Evolutionary conservation across 176 grass and related monocot genomes (phyloP), one percentile per base, ranked within the genome.

Genomic region (Aechmea fasciata): DNA sequence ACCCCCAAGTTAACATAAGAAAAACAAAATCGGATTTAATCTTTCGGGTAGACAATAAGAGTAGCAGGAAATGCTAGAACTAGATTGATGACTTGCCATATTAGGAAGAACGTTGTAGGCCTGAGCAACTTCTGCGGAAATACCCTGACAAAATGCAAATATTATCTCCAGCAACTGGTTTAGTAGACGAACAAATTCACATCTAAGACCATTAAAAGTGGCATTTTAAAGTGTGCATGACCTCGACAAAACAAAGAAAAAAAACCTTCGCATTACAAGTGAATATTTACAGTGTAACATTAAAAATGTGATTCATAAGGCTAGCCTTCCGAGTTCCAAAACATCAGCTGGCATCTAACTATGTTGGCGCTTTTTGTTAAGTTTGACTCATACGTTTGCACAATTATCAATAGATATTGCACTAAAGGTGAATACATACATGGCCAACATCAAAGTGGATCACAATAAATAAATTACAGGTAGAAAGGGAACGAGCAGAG

Each of bases 51-150:
- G 14, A 18, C 8, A 14, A 59, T 59, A 59, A 18, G 19, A 59
- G 54, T 41, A 59, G 54, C 19, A 18, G 15, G 19, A 59, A 59
- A 59, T 17, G 19, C 54, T 59, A 18, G 54, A 59, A 18, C 54
- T 20, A 14, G 19, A 59, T 59, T 61, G 20, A 71, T 73, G 29
- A 83, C 73, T 90, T 81, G 83, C 93, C 82, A 96, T 75, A 87
- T 92, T 92, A 77, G 89, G 93, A 79, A 90, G 64, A 52, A 92
- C 71, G 83, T 92, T 90, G 83, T 89, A 96, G 13, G 89, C 89
- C 64, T 92, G 83, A 0, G 83, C 70, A 82, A 96, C 79, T 83
- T 89, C 89, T 81, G 76, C 73, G 79, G 86, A 86, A 81, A 96
- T 74, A 75, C 66, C 64, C 93, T 96, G 84, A 13, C 18, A 73